Conservation (phyloP, 139 green algal species). For the Chlorella sp. region DNA sequence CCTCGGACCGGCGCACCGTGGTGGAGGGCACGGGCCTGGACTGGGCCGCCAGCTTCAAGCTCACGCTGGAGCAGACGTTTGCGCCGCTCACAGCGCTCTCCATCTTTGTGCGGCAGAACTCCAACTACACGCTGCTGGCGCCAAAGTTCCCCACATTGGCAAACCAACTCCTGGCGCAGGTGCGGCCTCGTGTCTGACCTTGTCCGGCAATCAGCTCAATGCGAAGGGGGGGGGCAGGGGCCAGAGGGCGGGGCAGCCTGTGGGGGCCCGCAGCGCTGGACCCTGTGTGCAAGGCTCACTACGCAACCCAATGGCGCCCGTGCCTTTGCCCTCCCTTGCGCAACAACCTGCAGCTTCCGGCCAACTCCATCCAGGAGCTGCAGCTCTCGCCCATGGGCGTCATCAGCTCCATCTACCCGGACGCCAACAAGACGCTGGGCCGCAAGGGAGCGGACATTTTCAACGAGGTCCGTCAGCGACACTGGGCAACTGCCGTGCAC, state of each 20-base stretch:
- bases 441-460: slow-evolving; percentile 14
- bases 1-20: not conserved
- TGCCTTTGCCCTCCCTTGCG: too few relatives aligned
- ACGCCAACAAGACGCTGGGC: not conserved
- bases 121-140: not conserved
- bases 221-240: too few relatives aligned
- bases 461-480: slow-evolving; percentile 6
- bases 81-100: not conserved
- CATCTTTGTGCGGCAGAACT: slow-evolving; percentile 3
- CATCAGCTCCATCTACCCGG: slow-evolving; percentile 16
- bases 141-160: not conserved
- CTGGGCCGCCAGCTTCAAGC: slow-evolving; percentile 7
- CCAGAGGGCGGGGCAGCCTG: too few relatives aligned
- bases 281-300: too few relatives aligned
- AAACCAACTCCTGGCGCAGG: not conserved
- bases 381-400: slow-evolving; percentile 25
- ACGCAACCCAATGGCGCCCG: too few relatives aligned
- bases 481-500: too few relatives aligned
- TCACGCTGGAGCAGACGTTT: slow-evolving; percentile 4
- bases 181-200: too few relatives aligned
- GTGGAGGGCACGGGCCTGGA: not conserved
- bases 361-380: slow-evolving; percentile 23
- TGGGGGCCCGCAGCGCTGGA: too few relatives aligned
- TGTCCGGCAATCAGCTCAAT: too few relatives aligned
- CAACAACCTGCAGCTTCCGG: slow-evolving; percentile 11